Percentiles rank a stretch among this genome's conserved stretches.
Evolutionary conservation across 148 eudicot genomes (phyloP).

Genomic region (Rhododendron molle): DNA sequence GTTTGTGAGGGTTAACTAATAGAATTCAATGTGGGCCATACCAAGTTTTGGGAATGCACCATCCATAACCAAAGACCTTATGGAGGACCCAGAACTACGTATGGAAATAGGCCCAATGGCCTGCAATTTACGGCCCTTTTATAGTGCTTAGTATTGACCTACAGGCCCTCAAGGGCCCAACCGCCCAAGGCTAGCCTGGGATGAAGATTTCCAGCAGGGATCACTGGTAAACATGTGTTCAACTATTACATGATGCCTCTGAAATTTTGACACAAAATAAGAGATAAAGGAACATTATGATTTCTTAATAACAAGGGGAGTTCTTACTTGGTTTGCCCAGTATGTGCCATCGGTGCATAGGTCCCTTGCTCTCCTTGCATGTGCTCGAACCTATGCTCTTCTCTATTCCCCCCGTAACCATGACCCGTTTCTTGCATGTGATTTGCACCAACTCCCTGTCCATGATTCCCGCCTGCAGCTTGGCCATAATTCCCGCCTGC

Average conservation of each 20-base stretch:
- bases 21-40: not conserved
- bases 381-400: conserved; percentile 29
- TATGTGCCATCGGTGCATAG: conserved; percentile 24
- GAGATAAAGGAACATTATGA: not conserved
- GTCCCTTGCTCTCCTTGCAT: conserved; percentile 29
- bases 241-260: not conserved
- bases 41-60: not conserved
- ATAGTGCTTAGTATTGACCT: not conserved
- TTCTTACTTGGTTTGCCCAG: conserved; percentile 46
- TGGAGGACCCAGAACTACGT: not conserved
- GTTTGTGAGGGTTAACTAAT: not conserved
- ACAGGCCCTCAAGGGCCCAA: not conserved
- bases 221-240: not conserved
- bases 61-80: not conserved
- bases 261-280: not conserved
- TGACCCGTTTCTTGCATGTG: conserved; percentile 2
- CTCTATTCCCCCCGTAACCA: conserved; percentile 22
- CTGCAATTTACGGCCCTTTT: not conserved
- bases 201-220: not conserved
- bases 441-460: conserved; percentile 17
- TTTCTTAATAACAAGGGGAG: not conserved
- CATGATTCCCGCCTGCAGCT: conserved; percentile 5
- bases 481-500: conserved; percentile 18
- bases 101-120: not conserved
- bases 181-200: not conserved